Evolutionary conservation across 768 basidiomycete species (phyloP).

Genomic region (Macrolepiota dolichaula): DNA sequence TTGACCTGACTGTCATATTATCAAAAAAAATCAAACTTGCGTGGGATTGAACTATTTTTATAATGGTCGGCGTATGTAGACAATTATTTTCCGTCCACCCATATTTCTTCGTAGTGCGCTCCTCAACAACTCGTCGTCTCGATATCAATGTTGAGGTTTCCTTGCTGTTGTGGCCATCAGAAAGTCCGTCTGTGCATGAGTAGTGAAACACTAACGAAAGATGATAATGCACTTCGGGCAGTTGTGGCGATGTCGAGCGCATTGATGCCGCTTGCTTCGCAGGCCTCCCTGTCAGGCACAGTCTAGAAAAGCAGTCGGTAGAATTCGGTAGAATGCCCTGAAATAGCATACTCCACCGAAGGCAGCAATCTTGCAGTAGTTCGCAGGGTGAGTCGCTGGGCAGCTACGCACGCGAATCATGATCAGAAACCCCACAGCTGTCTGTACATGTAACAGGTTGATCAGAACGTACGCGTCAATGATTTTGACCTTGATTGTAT

Average conservation of each 20-base stretch:
- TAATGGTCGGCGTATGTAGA: background rate
- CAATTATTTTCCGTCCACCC: background rate
- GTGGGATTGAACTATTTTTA: background rate
- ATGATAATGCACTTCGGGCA: constrained; percentile 27
- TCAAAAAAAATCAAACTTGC: background rate
- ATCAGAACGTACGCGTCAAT: constrained; percentile 22
- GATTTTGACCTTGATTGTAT: constrained; percentile 30
- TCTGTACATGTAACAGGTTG: background rate
- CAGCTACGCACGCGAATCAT: constrained; percentile 15
- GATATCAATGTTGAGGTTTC: constrained; percentile 25
- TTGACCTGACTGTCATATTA: background rate
- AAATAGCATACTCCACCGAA: constrained; percentile 17
- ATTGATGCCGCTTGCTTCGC: constrained; percentile 27
- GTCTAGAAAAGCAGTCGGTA: constrained; percentile 15
- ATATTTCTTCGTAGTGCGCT: background rate
- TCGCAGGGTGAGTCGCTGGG: constrained; percentile 31
- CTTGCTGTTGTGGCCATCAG: constrained; percentile 16
- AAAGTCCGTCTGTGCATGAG: background rate
- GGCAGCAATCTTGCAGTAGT: constrained; percentile 29
- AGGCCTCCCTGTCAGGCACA: constrained; percentile 25
- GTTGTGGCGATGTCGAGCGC: constrained; percentile 31
- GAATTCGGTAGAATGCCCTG: background rate
- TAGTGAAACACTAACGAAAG: constrained; percentile 21
- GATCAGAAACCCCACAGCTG: background rate
- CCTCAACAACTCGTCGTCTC: constrained; percentile 19